Evolutionary conservation across 768 basidiomycete species (phyloP).

Genomic region (Pleurotus eryngii): DNA sequence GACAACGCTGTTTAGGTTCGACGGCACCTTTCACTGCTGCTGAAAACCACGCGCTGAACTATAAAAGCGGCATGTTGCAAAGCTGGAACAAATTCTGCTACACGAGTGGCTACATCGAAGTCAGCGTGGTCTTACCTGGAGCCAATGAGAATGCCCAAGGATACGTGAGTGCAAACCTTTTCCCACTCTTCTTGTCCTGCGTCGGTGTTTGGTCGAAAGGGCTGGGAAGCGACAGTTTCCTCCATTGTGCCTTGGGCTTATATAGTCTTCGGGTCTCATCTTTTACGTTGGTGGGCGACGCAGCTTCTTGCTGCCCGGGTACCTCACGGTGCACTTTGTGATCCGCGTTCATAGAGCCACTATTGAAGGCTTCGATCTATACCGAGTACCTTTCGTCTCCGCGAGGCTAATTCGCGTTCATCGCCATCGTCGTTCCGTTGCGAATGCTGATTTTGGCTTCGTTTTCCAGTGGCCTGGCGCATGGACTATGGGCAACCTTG

Average conservation of each 20-base stretch:
- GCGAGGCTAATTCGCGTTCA: background rate
- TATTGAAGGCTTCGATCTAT: too few relatives aligned
- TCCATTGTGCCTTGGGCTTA: background rate
- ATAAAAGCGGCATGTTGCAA: constrained; percentile 77
- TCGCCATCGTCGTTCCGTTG: too few relatives aligned
- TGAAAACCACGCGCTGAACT: constrained; percentile 57
- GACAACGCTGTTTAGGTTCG: constrained; percentile 23
- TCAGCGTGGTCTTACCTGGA: constrained; percentile 56
- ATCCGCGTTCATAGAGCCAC: too few relatives aligned
- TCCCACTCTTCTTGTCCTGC: background rate
- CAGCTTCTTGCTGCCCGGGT: too few relatives aligned
- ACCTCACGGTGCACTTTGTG: too few relatives aligned
- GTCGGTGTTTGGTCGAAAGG: background rate
- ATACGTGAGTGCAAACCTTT: constrained; percentile 34
- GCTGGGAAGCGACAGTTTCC: too few relatives aligned
- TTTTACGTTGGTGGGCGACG: background rate
- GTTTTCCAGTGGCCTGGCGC: constrained; percentile 70
- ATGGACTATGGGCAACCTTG: constrained; percentile 91
- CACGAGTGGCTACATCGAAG: constrained; percentile 77
- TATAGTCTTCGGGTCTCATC: background rate
- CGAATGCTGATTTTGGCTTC: background rate
- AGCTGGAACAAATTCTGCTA: constrained; percentile 93
- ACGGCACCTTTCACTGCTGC: constrained; percentile 43
- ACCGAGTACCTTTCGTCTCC: background rate
- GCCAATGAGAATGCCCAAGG: constrained; percentile 47